These are phyloP conservation scores for Aureobasidium mangrovei DNA, from an alignment of 2,329 filamentous ascomycete species.

Conservation along the genomic window DNA sequence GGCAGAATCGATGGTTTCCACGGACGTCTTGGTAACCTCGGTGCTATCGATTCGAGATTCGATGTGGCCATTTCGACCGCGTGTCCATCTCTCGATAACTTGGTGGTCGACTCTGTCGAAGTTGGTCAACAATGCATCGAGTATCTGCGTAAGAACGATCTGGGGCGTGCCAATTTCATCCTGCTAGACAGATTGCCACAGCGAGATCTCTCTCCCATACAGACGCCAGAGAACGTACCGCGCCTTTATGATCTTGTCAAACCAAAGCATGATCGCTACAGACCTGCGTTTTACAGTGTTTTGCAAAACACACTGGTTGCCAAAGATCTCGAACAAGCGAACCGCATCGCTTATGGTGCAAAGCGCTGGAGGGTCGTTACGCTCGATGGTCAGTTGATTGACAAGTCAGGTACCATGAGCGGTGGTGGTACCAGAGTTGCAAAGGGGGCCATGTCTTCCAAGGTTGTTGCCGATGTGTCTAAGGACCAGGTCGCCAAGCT, in stretches of 20 bases:
- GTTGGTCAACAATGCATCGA: constrained; percentile 97
- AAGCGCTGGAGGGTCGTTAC: constrained; percentile 95
- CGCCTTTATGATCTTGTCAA: constrained; percentile 88
- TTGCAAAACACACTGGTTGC: constrained; percentile 93
- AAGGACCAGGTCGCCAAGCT: constrained; percentile 84
- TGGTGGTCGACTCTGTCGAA: constrained; percentile 93
- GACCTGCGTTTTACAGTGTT: constrained; percentile 87
- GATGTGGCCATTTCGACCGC: constrained; percentile 98
- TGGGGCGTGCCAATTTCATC: constrained; percentile 95
- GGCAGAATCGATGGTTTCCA: constrained; percentile 97
- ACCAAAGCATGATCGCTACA: constrained; percentile 78
- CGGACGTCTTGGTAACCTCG: constrained; percentile 85
- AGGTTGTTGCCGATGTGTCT: constrained; percentile 75
- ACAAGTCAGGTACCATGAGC: constrained; percentile 98
- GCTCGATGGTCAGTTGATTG: constrained; percentile 87
- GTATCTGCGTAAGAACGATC: constrained; percentile 92
- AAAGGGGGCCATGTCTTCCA: constrained; percentile 92
- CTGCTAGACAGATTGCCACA: constrained; percentile 78
- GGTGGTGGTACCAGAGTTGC: constrained; percentile 88
- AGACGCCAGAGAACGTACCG: constrained; percentile 86
- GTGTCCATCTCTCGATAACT: constrained; percentile 83
- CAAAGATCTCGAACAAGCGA: constrained; percentile 86
- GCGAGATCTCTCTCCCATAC: constrained; percentile 68
- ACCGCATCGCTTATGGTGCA: constrained; percentile 90
- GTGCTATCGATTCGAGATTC: constrained; percentile 86